Evolutionary conservation across 768 basidiomycete genomes (phyloP), one percentile per base, ranked within the genome.

Genomic region (Phylloporus sp.): DNA sequence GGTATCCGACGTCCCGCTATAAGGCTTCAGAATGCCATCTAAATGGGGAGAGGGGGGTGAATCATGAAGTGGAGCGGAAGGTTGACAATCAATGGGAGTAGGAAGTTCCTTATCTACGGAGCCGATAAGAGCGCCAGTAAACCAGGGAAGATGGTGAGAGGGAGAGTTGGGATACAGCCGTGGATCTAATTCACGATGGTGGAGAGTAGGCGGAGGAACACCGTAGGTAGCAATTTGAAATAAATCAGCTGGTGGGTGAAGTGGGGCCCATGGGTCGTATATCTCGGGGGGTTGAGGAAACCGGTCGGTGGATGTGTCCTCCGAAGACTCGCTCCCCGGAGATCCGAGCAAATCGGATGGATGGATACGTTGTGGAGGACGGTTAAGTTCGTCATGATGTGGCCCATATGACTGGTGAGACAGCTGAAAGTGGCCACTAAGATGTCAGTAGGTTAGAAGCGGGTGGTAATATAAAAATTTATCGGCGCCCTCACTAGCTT

Each of bases 401-500:
- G 21, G 31, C 24, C 15, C 15, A 39, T 28, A 28, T 42, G 23
- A 41, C 23, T 4, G 27, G n/a, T 28, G 42, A 10, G 50, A 39
- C 1, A n/a, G 32, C 34, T 23, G 41, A 45, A 33, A 26, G 36
- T 31, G 15, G 24, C 50, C 21, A 23, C 57, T 60, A 32, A 21
- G 8, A 29, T 24, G 18, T 10, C 10, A 24, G 13, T 40, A 32
- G 18, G 43, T 56, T 7, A 56, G 23, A 36, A 42, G 14, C 11
- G 20, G 3, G 8, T 3, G 0, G 6, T 21, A 15, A n/a, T 21
- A 13, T 18, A 18, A 10, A 35, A 40, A 29, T 3, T 9, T 17
- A 29, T 31, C n/a, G 14, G 17, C 14, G 8, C 9, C 6, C 59
- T 59, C 26, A 61, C 60, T 36, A 27, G n/a, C 27, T 13, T 10